phyloP scores from a whole-genome alignment of 148 eudicot species.

The Camellia japonica region DNA sequence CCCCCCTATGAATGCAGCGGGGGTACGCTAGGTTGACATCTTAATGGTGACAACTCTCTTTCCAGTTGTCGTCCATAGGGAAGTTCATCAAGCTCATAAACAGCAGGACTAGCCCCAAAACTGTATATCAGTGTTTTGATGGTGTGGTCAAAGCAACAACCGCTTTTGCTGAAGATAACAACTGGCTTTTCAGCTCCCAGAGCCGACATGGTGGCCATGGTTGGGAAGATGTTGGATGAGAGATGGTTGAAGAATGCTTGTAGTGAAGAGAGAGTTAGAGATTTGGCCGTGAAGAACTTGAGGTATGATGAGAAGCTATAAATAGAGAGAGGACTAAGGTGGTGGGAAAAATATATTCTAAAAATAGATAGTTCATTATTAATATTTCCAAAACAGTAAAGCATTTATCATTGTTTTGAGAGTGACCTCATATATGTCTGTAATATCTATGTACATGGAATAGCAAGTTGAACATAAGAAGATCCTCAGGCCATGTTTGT shows the following conservation, averaged over 20 bases:
- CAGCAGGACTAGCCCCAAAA: conserved; percentile 64
- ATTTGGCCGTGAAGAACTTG: background rate
- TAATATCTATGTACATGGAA: too few species aligned
- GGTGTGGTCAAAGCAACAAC: conserved; percentile 67
- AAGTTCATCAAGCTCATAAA: conserved; percentile 66
- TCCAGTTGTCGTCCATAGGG: conserved; percentile 64
- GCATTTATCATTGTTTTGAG: too few species aligned
- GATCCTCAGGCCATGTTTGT: too few species aligned
- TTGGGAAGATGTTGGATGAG: background rate
- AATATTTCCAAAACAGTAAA: too few species aligned
- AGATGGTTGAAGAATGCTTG: too few species aligned
- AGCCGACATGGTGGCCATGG: conserved; percentile 17
- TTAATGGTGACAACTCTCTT: conserved; percentile 38
- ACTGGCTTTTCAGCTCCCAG: conserved; percentile 55
- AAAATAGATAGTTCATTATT: too few species aligned
- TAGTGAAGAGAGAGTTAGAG: background rate
- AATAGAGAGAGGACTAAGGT: background rate
- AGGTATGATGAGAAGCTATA: conserved; percentile 9
- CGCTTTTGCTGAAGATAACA: conserved; percentile 75
- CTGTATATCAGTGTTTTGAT: conserved; percentile 53
- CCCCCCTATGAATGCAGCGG: conserved; percentile 66
- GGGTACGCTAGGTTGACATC: conserved; percentile 45
- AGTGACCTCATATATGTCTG: too few species aligned
- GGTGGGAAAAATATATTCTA: background rate
- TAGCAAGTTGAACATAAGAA: too few species aligned